Evolutionary conservation across 257 asterid genomes (phyloP), one percentile per base, ranked within the genome.

Genomic region (Thymus mandschuricus): DNA sequence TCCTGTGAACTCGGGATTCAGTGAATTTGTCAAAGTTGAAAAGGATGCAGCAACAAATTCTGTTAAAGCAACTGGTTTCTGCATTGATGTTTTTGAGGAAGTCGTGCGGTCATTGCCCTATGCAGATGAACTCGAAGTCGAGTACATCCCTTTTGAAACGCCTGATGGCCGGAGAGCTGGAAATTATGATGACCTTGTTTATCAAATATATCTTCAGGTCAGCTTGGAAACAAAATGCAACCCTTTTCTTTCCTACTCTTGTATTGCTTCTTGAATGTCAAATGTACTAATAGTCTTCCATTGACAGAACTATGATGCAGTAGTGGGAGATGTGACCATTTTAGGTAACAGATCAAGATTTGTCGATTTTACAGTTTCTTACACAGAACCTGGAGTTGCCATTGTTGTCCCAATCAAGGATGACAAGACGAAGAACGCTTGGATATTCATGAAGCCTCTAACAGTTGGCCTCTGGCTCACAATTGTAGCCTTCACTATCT

Each of bases 371-470:
- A 78, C 85, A 31, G 59, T 81, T 49, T 85, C 89, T 6, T 76
- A 58, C 78, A 79, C 81, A 38, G 83, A 72, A 51, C 73, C 81
- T 3, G 87, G 84, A 33, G 81, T 85, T 27, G 7, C 72, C 0
- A 64, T 78, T 21, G 28, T 82, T 54, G 85, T 82, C 40, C 82
- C 78, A 0, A 76, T 70, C 33, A 70, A 56, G 74, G 68, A 76
- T 68, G 55, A 69, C 49, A 78, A 70, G 31, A 78, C 78, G 67
- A 78, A 60, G 70, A 81, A 80, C 38, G 80, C 78, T 27, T 85
- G 90, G 90, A 76, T 82, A 27, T 85, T 85, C 72, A 48, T 80
- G 85, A 85, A 79, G 59, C 90, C 90, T 44, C 71, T 82, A 3
- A 78, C 66, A 8, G 72, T 13, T 3, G 75, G 79, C 9, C 81